A percentile compares a stretch with the other conserved stretches of the same genome.
These are phyloP conservation scores for Schizophyllum amplum DNA, from an alignment of 1,284 basidiomycete genomes.

Conservation along the genomic window DNA sequence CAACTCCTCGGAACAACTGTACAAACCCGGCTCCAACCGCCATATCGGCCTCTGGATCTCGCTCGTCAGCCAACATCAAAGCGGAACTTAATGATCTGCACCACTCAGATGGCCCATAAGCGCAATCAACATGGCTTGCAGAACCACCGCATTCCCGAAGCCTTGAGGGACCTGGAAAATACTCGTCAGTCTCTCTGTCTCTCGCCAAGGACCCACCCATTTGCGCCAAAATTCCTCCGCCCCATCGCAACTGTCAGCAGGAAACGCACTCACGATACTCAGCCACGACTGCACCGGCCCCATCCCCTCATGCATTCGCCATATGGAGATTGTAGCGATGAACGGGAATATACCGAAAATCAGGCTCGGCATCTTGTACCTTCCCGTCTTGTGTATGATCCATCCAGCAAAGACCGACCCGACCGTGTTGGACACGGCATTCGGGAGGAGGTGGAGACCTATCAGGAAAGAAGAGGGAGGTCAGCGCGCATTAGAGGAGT, in stretches of 20 bases:
- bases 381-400: slow-evolving; percentile 75
- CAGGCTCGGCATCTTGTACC: slow-evolving; percentile 67
- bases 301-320: slow-evolving; percentile 50
- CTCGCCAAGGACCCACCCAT: no score
- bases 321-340: slow-evolving; percentile 52
- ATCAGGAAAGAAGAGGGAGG: neutral
- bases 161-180: slow-evolving; percentile 53
- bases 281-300: slow-evolving; percentile 61
- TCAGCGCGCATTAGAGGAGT: neutral
- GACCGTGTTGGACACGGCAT: slow-evolving; percentile 63
- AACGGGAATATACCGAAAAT: slow-evolving; percentile 67
- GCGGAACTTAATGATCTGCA: slow-evolving; percentile 19
- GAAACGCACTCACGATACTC: slow-evolving; percentile 57
- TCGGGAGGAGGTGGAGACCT: slow-evolving; percentile 78
- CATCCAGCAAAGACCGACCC: slow-evolving; percentile 78
- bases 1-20: slow-evolving; percentile 71
- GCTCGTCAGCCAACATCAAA: slow-evolving; percentile 3
- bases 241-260: no score
- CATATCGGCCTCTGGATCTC: slow-evolving; percentile 43
- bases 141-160: slow-evolving; percentile 73
- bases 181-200: neutral
- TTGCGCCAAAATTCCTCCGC: no score
- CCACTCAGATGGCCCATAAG: slow-evolving; percentile 66
- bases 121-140: slow-evolving; percentile 79
- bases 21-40: slow-evolving; percentile 79